These are phyloP conservation scores for Aureobasidium zeae DNA, from an alignment of 2,329 filamentous ascomycete species.

Conservation along the genomic window DNA sequence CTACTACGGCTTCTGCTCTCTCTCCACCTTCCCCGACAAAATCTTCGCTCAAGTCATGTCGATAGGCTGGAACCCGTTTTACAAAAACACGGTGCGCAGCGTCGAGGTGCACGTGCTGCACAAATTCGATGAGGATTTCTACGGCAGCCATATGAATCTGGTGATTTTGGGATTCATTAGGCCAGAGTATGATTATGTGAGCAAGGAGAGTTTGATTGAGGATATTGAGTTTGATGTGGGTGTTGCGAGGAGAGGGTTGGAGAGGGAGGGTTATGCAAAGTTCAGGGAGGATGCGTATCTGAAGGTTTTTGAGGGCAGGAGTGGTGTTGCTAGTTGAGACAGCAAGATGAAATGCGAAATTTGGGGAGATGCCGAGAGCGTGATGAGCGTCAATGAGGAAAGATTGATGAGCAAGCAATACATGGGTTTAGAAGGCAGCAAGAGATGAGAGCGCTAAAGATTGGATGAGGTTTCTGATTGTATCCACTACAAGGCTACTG, in stretches of 20 bases:
- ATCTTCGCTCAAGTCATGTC: slow-evolving; percentile 85
- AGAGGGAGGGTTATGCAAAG: slow-evolving; percentile 49
- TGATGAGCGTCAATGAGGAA: no score
- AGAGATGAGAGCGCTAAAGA: no score
- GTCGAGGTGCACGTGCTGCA: slow-evolving; percentile 62
- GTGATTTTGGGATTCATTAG: slow-evolving; percentile 80
- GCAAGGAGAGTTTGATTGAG: slow-evolving; percentile 69
- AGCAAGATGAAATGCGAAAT: no score
- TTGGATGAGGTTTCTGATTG: no score
- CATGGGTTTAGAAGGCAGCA: no score
- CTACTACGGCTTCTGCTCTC: slow-evolving; percentile 85
- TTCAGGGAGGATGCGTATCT: slow-evolving; percentile 43
- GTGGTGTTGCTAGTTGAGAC: slow-evolving; percentile 25
- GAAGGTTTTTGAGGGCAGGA: slow-evolving; percentile 26
- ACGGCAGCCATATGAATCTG: slow-evolving; percentile 68
- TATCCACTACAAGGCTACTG: no score
- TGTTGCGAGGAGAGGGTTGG: slow-evolving; percentile 66
- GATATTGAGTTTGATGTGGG: slow-evolving; percentile 87
- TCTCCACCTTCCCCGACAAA: slow-evolving; percentile 35
- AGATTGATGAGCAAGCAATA: no score
- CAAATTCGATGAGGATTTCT: slow-evolving; percentile 71
- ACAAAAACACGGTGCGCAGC: slow-evolving; percentile 77
- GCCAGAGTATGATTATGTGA: slow-evolving; percentile 80
- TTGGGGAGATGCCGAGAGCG: no score
- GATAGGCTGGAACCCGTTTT: slow-evolving; percentile 96